phyloP scores from a whole-genome alignment of 1,139 yeast species.

The Saccharomyces pastorianus region DNA sequence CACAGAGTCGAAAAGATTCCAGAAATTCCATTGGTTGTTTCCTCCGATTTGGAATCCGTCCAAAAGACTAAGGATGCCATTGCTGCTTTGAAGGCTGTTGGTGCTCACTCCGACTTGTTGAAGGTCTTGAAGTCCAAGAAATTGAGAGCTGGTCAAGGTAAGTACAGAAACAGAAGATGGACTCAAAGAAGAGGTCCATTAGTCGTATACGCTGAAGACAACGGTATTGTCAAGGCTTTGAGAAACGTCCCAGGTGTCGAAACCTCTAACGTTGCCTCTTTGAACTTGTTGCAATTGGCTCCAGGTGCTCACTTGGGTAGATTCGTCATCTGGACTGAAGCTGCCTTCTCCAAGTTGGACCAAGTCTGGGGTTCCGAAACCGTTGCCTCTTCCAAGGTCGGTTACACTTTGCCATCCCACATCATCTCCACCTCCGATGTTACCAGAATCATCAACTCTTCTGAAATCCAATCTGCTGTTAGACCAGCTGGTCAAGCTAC shows the following conservation, averaged over 20 bases:
- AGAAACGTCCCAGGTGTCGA: slow-evolving; percentile 99
- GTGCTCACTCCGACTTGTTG: slow-evolving; percentile 97
- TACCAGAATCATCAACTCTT: slow-evolving; percentile 95
- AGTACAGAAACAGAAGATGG: slow-evolving; percentile 99
- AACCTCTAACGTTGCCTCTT: slow-evolving; percentile 85
- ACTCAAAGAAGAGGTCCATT: slow-evolving; percentile 99
- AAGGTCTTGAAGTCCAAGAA: slow-evolving; percentile 98
- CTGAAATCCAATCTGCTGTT: slow-evolving; percentile 96
- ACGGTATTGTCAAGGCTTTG: slow-evolving; percentile 96
- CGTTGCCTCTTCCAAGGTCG: slow-evolving; percentile 76
- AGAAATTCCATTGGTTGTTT: slow-evolving; percentile 97
- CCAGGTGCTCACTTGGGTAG: slow-evolving; percentile 99
- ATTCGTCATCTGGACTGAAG: slow-evolving; percentile 98
- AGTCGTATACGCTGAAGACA: slow-evolving; percentile 96
- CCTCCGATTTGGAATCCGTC: slow-evolving; percentile 87
- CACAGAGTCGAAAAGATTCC: slow-evolving; percentile 98
- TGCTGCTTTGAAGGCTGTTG: slow-evolving; percentile 95
- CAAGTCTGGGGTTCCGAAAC: slow-evolving; percentile 94
- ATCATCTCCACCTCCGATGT: slow-evolving; percentile 92
- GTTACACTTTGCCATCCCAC: slow-evolving; percentile 90
- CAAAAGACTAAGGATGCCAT: slow-evolving; percentile 98
- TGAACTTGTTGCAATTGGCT: slow-evolving; percentile 96
- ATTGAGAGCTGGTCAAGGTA: slow-evolving; percentile 99
- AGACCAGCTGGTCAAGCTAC: slow-evolving; percentile 94
- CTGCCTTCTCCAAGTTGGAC: slow-evolving; percentile 96